Conservation (phyloP, 352 stramenopile species). For the Phytophthora hybrid region DNA sequence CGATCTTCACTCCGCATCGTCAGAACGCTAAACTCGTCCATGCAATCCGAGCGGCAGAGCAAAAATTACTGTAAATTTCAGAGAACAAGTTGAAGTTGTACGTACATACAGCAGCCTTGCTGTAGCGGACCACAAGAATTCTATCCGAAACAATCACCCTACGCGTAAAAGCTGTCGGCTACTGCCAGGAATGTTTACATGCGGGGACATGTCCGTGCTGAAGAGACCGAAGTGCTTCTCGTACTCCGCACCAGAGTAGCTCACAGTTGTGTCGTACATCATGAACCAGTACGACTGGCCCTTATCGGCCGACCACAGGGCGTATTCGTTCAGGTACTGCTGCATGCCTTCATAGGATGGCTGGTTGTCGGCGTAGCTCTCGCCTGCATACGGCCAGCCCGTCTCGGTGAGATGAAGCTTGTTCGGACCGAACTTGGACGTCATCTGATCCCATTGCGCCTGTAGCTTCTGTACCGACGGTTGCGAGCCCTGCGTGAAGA, state of each 20-base stretch:
- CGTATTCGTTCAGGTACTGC: slow-evolving; percentile 28
- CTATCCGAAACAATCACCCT: neutral
- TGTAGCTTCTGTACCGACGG: slow-evolving; percentile 53
- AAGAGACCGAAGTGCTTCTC: slow-evolving; percentile 62
- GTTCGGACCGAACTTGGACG: slow-evolving; percentile 35
- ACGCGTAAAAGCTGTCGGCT: neutral
- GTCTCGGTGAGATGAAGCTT: slow-evolving; percentile 56
- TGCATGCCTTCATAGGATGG: slow-evolving; percentile 40
- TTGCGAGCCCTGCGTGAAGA: slow-evolving; percentile 39
- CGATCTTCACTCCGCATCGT: no score
- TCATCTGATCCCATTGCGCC: slow-evolving; percentile 47
- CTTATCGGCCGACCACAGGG: neutral
- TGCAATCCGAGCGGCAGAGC: no score
- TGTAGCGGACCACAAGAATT: neutral
- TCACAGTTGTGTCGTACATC: slow-evolving; percentile 38
- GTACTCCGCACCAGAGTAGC: slow-evolving; percentile 46
- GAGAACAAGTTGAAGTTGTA: no score
- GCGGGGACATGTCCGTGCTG: slow-evolving; percentile 28
- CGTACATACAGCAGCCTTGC: no score
- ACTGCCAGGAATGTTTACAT: neutral
- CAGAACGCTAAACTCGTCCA: no score
- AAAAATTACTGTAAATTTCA: no score
- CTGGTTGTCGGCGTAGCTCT: slow-evolving; percentile 31
- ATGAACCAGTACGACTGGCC: slow-evolving; percentile 31
- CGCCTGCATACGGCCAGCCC: slow-evolving; percentile 52